Conservation (phyloP, 768 basidiomycete genomes). For the Serendipita sp. region DNA sequence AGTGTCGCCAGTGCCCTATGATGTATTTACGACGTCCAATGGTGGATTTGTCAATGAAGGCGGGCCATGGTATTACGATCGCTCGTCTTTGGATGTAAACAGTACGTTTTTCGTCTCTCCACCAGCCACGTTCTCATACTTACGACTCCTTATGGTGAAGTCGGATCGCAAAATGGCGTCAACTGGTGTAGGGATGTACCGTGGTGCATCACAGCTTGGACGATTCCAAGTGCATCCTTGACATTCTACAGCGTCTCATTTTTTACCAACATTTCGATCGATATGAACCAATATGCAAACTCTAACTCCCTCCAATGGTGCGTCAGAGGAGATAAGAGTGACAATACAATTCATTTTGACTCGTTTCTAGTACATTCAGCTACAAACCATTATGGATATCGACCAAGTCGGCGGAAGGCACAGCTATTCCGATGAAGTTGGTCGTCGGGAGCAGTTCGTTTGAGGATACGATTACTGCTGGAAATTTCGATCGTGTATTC, state of each 20-base stretch:
- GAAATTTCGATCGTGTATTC: neutral
- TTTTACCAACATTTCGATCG: neutral
- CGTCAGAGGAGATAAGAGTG: too few species aligned
- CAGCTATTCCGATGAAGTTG: neutral
- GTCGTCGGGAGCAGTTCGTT: neutral
- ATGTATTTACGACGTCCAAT: neutral
- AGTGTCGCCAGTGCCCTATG: too few species aligned
- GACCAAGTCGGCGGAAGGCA: neutral
- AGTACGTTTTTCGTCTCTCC: neutral
- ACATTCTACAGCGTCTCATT: neutral
- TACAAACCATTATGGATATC: neutral
- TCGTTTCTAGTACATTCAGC: neutral
- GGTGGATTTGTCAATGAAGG: neutral
- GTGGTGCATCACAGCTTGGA: neutral
- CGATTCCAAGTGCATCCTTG: neutral
- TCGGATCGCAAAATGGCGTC: neutral
- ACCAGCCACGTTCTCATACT: neutral
- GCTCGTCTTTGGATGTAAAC: neutral
- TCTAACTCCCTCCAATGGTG: neutral
- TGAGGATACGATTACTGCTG: neutral
- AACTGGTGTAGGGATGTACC: neutral
- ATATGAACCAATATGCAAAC: neutral
- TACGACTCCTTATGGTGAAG: neutral
- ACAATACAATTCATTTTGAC: neutral
- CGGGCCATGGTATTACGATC: neutral